These are phyloP conservation scores for Myxozyma melibiosi DNA, from an alignment of 805 yeast species.

Conservation along the genomic window DNA sequence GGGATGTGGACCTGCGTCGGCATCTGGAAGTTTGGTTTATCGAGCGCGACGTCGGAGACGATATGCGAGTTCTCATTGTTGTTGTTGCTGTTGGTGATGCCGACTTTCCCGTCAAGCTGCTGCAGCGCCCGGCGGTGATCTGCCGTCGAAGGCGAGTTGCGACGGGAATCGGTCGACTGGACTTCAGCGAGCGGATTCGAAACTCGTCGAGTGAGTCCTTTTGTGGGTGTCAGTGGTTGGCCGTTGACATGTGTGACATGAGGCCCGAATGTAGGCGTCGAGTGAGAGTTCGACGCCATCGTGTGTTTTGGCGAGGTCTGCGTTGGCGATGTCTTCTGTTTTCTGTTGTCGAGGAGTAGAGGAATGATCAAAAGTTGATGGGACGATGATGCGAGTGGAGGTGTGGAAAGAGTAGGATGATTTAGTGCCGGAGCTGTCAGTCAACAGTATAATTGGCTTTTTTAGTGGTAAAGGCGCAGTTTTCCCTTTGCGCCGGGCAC, in stretches of 20 bases:
- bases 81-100: background rate
- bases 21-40: background rate
- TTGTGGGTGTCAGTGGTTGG: slow-evolving; percentile 9
- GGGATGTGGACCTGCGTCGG: background rate
- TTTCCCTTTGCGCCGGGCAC: no score
- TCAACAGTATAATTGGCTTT: no score
- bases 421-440: no score
- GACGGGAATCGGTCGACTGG: slow-evolving; percentile 18
- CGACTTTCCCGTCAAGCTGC: background rate
- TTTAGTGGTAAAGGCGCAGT: no score
- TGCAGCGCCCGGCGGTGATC: slow-evolving; percentile 21
- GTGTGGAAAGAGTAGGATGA: no score
- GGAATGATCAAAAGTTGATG: no score
- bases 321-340: no score
- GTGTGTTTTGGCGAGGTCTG: no score
- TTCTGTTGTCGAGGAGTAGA: no score
- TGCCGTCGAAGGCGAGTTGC: slow-evolving; percentile 30
- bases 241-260: slow-evolving; percentile 8
- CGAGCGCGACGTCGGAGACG: background rate
- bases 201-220: background rate
- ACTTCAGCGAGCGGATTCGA: slow-evolving; percentile 24
- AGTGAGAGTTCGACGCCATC: background rate
- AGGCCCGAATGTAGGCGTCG: background rate
- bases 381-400: no score
- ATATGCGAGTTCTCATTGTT: background rate